Evolutionary conservation across 2,329 filamentous ascomycete genomes (phyloP).

Genomic region (Cercospora sp.): DNA sequence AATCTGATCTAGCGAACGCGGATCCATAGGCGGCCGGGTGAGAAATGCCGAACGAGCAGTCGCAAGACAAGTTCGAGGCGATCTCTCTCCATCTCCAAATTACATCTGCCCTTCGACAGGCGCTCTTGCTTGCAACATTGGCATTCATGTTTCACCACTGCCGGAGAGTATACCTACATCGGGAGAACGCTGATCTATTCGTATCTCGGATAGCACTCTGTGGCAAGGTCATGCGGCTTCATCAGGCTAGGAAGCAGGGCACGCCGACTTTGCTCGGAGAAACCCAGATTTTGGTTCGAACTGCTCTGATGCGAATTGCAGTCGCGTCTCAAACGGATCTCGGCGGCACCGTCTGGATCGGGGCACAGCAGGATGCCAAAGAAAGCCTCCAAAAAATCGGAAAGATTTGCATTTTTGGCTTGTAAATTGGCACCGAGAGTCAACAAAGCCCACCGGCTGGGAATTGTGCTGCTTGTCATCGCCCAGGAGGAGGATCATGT

Average conservation of each 20-base stretch:
- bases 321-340: not conserved
- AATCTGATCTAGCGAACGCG: conserved; percentile 19
- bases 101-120: no score
- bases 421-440: no score
- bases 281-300: not conserved
- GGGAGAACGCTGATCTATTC: no score
- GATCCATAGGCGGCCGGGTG: not conserved
- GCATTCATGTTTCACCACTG: not conserved
- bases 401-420: no score
- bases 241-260: not conserved
- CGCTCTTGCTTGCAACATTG: not conserved
- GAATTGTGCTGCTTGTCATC: not conserved
- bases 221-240: not conserved
- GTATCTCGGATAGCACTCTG: no score
- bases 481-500: no score
- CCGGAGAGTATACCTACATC: not conserved
- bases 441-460: no score
- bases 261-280: not conserved
- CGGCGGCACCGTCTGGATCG: not conserved
- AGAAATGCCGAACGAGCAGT: not conserved
- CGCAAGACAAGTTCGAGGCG: not conserved
- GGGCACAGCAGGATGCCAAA: not conserved
- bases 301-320: not conserved
- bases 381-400: not conserved
- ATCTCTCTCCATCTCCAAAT: not conserved